Evolutionary conservation across 2,329 filamentous ascomycete species (phyloP), one percentile per base, ranked within the genome.

Genomic region (Tolypocladium ovalisporum): DNA sequence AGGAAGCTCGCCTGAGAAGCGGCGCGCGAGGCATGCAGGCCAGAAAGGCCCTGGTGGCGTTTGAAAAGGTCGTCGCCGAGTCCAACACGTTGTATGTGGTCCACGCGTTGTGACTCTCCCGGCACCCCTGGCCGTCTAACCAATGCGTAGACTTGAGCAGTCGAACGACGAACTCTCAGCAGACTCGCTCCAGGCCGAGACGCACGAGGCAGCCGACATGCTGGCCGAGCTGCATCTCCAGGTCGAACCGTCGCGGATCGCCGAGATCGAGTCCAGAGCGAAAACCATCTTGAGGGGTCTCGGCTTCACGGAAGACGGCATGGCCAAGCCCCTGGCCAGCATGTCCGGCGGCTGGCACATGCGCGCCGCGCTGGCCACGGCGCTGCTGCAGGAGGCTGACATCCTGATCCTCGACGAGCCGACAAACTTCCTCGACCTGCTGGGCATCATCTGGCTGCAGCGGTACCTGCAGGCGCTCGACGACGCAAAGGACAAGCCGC

Each of bases 371-470:
- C 76, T 90, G 0, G 86, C 86, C 2, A 76, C 76, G 3, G 82
- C 84, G 0, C 76, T 95, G 4, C 80, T 90, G 1, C 86, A 91
- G 60, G 82, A 86, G 9, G 82, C 85, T 0, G 89, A 95, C 62
- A 83, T 95, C 2, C 76, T 95, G 58, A 85, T 95, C 54, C 81
- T 95, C 2, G 90, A 95, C 68, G 90, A 95, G 67, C 90, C 90
- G 0, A 95, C 90, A 37, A 95, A 95, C 66, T 95, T 90, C 67
- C 79, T 95, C 1, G 90, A 95, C 65, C 76, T 95, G 0, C 79
- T 91, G 0, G 89, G 88, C 1, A 91, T 96, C 58, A 83, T 96
- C 57, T 95, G 90, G 89, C 77, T 96, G 1, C 87, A 95, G 66
- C 80, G 80, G 15, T 86, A 91, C 66, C 80, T 96, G 12, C 75